Percentiles rank a stretch among this genome's conserved stretches.
These are phyloP conservation scores for Ambrosia hybrid DNA, from an alignment of 140 eudicot genomes.

Conservation along the genomic window DNA sequence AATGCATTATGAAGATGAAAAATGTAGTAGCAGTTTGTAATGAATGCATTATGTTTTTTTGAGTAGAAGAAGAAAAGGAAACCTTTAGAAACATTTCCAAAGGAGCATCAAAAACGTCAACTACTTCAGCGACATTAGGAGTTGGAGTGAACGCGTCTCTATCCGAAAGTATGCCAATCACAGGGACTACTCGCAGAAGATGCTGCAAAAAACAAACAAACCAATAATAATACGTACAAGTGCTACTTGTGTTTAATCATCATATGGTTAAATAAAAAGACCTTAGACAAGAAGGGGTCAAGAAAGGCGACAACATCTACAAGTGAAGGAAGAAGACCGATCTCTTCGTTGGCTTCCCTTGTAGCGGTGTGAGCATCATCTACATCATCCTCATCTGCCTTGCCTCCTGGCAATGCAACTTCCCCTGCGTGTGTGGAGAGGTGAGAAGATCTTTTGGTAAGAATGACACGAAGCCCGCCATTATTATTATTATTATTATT, in stretches of 20 bases:
- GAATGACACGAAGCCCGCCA: constrained; percentile 69
- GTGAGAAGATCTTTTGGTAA: constrained; percentile 72
- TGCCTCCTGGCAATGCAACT: constrained; percentile 92
- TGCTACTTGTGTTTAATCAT: too few species aligned
- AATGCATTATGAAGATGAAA: not conserved
- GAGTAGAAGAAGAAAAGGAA: too few species aligned
- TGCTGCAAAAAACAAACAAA: constrained; percentile 44
- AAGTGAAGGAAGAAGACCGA: constrained; percentile 81
- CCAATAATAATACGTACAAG: too few species aligned
- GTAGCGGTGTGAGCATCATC: constrained; percentile 79
- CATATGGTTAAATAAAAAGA: too few species aligned
- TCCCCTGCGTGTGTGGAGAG: constrained; percentile 87
- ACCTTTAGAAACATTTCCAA: not conserved
- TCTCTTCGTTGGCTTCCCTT: constrained; percentile 92
- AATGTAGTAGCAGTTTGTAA: too few species aligned
- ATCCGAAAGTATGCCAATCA: constrained; percentile 78
- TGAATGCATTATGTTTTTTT: too few species aligned
- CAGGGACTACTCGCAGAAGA: constrained; percentile 82
- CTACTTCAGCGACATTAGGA: constrained; percentile 79
- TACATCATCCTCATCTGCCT: constrained; percentile 76
- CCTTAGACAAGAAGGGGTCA: constrained; percentile 89
- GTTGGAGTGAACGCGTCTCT: constrained; percentile 61
- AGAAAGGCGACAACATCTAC: constrained; percentile 83
- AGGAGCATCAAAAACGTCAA: constrained; percentile 64
- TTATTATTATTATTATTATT: constrained; percentile 10